Percentiles rank a stretch among this genome's conserved stretches.
These are phyloP conservation scores for Didymella arachidicola DNA, from an alignment of 2,329 filamentous ascomycete genomes.

Conservation along the genomic window DNA sequence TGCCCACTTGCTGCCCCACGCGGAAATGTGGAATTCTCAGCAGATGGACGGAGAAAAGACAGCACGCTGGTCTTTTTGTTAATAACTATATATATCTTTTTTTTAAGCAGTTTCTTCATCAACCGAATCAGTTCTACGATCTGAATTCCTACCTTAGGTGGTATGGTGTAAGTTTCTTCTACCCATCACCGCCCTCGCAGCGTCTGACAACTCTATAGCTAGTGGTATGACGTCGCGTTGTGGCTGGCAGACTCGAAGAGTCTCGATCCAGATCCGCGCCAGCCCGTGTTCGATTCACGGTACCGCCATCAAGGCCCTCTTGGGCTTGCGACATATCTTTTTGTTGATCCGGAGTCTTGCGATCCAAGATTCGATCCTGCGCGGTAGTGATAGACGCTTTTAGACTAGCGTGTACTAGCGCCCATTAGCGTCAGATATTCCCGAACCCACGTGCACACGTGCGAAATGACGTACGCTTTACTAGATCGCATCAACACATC, in stretches of 20 bases:
- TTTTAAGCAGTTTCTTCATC: not conserved
- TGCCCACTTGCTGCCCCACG: not conserved
- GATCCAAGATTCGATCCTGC: too few species aligned
- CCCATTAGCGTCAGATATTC: not conserved
- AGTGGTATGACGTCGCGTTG: slow-evolving; percentile 46
- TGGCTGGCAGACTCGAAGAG: slow-evolving; percentile 34
- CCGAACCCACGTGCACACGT: not conserved
- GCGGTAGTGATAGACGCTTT: not conserved
- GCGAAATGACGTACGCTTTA: not conserved
- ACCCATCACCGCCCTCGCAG: not conserved
- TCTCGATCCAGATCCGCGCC: slow-evolving; percentile 38
- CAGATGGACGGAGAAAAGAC: too few species aligned
- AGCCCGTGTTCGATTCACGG: slow-evolving; percentile 45
- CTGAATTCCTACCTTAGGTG: slow-evolving; percentile 17
- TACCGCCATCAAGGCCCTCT: slow-evolving; percentile 32
- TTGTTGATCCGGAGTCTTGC: not conserved
- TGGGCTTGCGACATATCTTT: slow-evolving; percentile 24
- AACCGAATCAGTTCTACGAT: not conserved
- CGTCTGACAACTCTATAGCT: slow-evolving; percentile 19
- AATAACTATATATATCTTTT: not conserved
- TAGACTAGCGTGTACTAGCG: not conserved
- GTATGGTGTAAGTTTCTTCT: slow-evolving; percentile 23
- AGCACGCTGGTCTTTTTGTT: too few species aligned
- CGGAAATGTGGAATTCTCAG: not conserved
- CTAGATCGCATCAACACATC: too few species aligned